A percentile compares a stretch with the other conserved stretches of the same genome.
phyloP scores from a whole-genome alignment of 2,329 filamentous ascomycete genomes.

The Thermomyces lanuginosus region DNA sequence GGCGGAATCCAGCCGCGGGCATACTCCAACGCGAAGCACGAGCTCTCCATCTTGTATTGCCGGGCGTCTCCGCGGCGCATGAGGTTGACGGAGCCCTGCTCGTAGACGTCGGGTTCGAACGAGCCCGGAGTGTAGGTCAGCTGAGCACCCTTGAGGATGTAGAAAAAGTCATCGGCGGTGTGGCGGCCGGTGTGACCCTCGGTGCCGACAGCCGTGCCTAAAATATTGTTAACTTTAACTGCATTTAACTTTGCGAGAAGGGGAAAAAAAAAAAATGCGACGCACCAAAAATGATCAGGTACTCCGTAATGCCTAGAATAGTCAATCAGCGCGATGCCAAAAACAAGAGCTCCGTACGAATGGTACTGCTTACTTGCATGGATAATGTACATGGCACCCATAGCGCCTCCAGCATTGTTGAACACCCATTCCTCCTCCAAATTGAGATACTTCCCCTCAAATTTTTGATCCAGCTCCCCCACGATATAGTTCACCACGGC shows the following conservation, averaged over 20 bases:
- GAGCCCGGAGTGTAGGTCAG: constrained; percentile 23
- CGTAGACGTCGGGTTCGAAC: constrained; percentile 24
- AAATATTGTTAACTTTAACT: constrained; percentile 1
- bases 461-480: constrained; percentile 42
- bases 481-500: constrained; percentile 55
- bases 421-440: constrained; percentile 70
- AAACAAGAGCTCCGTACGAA: neutral
- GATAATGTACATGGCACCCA: constrained; percentile 83
- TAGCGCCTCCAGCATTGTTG: constrained; percentile 80
- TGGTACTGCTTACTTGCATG: constrained; percentile 49
- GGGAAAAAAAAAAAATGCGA: neutral
- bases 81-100: constrained; percentile 23
- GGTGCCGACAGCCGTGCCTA: constrained; percentile 42
- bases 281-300: constrained; percentile 68
- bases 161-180: constrained; percentile 88
- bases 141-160: constrained; percentile 48
- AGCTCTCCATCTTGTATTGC: constrained; percentile 43
- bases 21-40: constrained; percentile 26
- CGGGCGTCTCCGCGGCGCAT: constrained; percentile 49
- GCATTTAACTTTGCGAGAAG: neutral
- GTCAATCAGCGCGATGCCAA: neutral
- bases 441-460: constrained; percentile 41
- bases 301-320: constrained; percentile 51
- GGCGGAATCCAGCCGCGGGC: constrained; percentile 67
- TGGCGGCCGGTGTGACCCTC: constrained; percentile 80